Base-by-base conservation (phyloP, 176 grass and related monocot species). In the Alloteropsis semialata region DNA sequence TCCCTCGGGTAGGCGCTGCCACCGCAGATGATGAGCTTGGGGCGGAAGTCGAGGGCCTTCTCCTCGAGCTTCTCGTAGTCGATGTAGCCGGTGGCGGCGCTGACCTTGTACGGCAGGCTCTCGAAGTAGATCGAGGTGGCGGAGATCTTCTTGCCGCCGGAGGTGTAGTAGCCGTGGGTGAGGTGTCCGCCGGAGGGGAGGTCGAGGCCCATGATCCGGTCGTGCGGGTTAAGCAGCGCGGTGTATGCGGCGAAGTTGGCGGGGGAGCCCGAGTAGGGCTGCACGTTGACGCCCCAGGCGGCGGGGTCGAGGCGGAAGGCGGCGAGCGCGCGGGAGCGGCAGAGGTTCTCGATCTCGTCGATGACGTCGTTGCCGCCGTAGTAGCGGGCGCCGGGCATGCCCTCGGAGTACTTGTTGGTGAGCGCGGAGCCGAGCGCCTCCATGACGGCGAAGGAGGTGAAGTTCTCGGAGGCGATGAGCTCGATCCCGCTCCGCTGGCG, bases 371-470 rank as follows among this genome's bases (percentile, higher is more conserved):
- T 99, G 1, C 97, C 93, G 46, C 97, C 97, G 67, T 99, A 96
- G 89, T 99, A 99, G 70, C 97, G 89, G 43, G 87, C 87, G 0
- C 97, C 97, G 0, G 97, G 97, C 97, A 99, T 94, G 30, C 97
- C 97, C 89, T 99, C 97, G 15, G 97, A 99, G 74, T 99, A 99
- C 93, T 99, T 99, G 89, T 99, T 99, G 21, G 97, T 99, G 77
- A 99, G 88, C 30, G 97, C 21, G 27, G 89, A 92, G 38, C 96
- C 97, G 16, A 99, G 91, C 34, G 97, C 97, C 81, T 99, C 97
- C 70, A 99, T 99, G 77, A 99, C 93, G 63, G 97, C 97, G 69
- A 85, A 90, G 30, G 97, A 99, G 85, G 97, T 99, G 89, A 99
- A 99, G 64, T 99, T 99, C 97, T 99, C 93, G 11, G 97, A 99